Conservation (phyloP, 2,329 filamentous ascomycete species). For the Plectosphaerella sp. region DNA sequence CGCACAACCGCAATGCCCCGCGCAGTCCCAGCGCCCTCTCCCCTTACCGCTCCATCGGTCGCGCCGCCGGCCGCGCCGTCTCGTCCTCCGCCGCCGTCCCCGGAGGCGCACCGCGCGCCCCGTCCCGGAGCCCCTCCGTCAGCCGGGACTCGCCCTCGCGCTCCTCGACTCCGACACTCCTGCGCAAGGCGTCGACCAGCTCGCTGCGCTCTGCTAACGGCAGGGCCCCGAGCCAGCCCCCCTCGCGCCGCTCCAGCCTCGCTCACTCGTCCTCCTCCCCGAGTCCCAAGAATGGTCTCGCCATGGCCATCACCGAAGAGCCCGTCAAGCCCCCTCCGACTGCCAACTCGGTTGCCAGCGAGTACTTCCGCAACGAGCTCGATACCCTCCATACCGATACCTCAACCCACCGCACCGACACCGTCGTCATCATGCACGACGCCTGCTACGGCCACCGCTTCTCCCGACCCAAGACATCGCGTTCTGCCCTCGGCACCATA, state of each 20-base stretch:
- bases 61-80: conserved; percentile 3
- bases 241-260: conserved; percentile 45
- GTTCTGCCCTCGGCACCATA: conserved; percentile 68
- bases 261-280: conserved; percentile 39
- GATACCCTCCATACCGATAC: conserved; percentile 50
- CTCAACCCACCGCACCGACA: conserved; percentile 45
- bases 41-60: conserved; percentile 30
- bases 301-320: conserved; percentile 26
- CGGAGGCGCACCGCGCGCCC: conserved; percentile 22
- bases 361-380: conserved; percentile 68
- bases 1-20: conserved; percentile 17
- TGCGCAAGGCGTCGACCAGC: conserved; percentile 54
- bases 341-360: conserved; percentile 54
- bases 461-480: conserved; percentile 74
- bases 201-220: conserved; percentile 48
- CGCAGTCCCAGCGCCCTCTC: conserved; percentile 22
- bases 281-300: conserved; percentile 28
- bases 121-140: conserved; percentile 36
- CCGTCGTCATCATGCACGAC: conserved; percentile 85
- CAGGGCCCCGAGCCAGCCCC: conserved; percentile 25
- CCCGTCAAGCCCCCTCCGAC: conserved; percentile 38
- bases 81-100: conserved; percentile 31
- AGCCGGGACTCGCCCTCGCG: conserved; percentile 37
- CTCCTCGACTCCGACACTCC: conserved; percentile 41
- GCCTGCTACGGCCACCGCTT: conserved; percentile 93